These are phyloP conservation scores for Aureobasidium sp. DNA, from an alignment of 2,329 filamentous ascomycete species.

Conservation along the genomic window DNA sequence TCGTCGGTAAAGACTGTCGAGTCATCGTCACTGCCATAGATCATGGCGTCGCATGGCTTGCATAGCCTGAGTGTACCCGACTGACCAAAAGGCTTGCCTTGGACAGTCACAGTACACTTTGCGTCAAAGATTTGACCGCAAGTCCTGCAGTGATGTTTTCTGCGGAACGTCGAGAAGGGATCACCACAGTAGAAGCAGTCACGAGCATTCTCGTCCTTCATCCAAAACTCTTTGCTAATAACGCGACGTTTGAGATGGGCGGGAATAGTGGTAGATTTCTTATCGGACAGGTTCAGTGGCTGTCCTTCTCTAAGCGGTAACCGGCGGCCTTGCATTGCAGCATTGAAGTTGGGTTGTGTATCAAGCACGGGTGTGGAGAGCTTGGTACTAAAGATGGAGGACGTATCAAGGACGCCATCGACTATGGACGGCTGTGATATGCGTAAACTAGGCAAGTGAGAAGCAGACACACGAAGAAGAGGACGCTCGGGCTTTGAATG, in stretches of 20 bases:
- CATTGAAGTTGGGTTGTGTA: slow-evolving; percentile 13
- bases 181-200: slow-evolving; percentile 91
- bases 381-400: not conserved
- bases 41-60: slow-evolving; percentile 84
- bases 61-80: slow-evolving; percentile 78
- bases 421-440: slow-evolving; percentile 37
- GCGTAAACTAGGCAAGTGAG: slow-evolving; percentile 40
- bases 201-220: slow-evolving; percentile 97
- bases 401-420: slow-evolving; percentile 7
- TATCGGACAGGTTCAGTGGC: not conserved
- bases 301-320: not conserved
- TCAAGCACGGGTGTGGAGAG: slow-evolving; percentile 9
- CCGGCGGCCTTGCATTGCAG: slow-evolving; percentile 8
- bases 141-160: slow-evolving; percentile 91
- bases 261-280: slow-evolving; percentile 25
- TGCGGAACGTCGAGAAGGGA: slow-evolving; percentile 82
- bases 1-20: slow-evolving; percentile 84
- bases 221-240: slow-evolving; percentile 94
- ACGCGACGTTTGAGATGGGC: slow-evolving; percentile 74
- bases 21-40: slow-evolving; percentile 83
- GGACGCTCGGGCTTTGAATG: slow-evolving; percentile 18
- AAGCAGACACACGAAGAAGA: slow-evolving; percentile 35
- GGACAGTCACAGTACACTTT: slow-evolving; percentile 87
- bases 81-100: slow-evolving; percentile 80
- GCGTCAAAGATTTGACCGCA: slow-evolving; percentile 99